Evolutionary conservation across 352 stramenopile species (phyloP).

Genomic region (Globisporangium canariense): DNA sequence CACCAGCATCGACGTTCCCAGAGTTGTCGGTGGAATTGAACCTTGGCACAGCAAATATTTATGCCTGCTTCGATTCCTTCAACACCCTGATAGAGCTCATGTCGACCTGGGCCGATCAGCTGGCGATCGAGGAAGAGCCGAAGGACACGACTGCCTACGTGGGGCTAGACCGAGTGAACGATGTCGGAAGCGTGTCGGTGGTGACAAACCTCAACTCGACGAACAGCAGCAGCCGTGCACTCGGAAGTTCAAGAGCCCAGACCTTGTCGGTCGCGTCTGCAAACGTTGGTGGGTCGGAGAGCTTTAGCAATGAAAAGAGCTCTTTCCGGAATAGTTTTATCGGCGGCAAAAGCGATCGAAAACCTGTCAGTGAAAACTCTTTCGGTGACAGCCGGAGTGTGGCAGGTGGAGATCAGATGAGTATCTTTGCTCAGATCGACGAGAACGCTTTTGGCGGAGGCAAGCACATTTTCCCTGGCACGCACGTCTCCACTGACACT

Average conservation of each 20-base stretch:
- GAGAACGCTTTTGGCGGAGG: constrained; percentile 71
- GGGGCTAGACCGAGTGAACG: constrained; percentile 55
- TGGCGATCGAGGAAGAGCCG: constrained; percentile 60
- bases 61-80: constrained; percentile 89
- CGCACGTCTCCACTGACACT: constrained; percentile 66
- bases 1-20: constrained; percentile 38
- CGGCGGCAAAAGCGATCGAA: constrained; percentile 18
- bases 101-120: constrained; percentile 65
- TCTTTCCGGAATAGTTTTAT: constrained; percentile 6
- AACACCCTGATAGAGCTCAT: constrained; percentile 79
- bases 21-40: constrained; percentile 82
- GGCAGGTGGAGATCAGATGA: constrained; percentile 23
- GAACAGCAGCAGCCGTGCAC: constrained; percentile 22
- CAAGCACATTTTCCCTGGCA: constrained; percentile 62
- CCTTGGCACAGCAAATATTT: constrained; percentile 83
- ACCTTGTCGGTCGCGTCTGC: constrained; percentile 1
- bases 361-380: constrained; percentile 20
- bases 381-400: constrained; percentile 6
- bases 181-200: constrained; percentile 62
- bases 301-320: not conserved
- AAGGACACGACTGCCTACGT: constrained; percentile 77
- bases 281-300: not conserved
- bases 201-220: constrained; percentile 65
- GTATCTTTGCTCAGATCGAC: constrained; percentile 75
- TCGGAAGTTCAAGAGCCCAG: constrained; percentile 17